phyloP scores from a whole-genome alignment of 768 basidiomycete genomes.

The Lactarius sanguifluus region DNA sequence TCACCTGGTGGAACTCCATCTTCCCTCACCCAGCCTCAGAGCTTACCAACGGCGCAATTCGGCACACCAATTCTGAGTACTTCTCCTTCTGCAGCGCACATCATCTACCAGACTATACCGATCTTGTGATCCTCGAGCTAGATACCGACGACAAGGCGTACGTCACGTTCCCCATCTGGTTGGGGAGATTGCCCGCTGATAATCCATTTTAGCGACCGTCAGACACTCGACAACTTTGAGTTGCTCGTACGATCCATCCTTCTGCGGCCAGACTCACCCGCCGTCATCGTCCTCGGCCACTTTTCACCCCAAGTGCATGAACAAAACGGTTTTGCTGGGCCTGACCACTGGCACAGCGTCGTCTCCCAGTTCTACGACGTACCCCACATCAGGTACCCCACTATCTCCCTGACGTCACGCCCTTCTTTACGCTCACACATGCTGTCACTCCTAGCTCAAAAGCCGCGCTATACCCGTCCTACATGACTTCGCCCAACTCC shows the following conservation, averaged over 20 bases:
- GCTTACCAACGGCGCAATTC: slow-evolving; percentile 95
- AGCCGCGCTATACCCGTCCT: slow-evolving; percentile 76
- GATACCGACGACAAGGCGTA: slow-evolving; percentile 88
- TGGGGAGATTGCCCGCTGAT: neutral
- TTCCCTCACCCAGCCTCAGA: slow-evolving; percentile 98
- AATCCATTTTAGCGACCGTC: slow-evolving; percentile 52
- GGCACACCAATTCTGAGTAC: slow-evolving; percentile 88
- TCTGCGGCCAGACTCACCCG: slow-evolving; percentile 86
- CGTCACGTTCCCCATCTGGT: slow-evolving; percentile 37
- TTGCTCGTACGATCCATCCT: slow-evolving; percentile 90
- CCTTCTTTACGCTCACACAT: neutral
- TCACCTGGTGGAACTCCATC: slow-evolving; percentile 96
- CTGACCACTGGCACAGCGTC: slow-evolving; percentile 84
- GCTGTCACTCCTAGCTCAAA: slow-evolving; percentile 54
- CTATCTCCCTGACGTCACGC: neutral
- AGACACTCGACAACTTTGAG: slow-evolving; percentile 83
- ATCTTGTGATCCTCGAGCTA: slow-evolving; percentile 93
- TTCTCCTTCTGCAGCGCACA: slow-evolving; percentile 93
- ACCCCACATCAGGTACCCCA: slow-evolving; percentile 72
- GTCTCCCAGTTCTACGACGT: slow-evolving; percentile 98
- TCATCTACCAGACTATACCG: slow-evolving; percentile 91
- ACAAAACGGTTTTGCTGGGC: slow-evolving; percentile 79
- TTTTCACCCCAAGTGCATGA: slow-evolving; percentile 85
- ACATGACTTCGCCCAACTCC: slow-evolving; percentile 69
- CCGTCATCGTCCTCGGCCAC: slow-evolving; percentile 92